Evolutionary conservation across 306 rosid species (phyloP), one percentile per base, ranked within the genome.

Genomic region (Alnus rubra): DNA sequence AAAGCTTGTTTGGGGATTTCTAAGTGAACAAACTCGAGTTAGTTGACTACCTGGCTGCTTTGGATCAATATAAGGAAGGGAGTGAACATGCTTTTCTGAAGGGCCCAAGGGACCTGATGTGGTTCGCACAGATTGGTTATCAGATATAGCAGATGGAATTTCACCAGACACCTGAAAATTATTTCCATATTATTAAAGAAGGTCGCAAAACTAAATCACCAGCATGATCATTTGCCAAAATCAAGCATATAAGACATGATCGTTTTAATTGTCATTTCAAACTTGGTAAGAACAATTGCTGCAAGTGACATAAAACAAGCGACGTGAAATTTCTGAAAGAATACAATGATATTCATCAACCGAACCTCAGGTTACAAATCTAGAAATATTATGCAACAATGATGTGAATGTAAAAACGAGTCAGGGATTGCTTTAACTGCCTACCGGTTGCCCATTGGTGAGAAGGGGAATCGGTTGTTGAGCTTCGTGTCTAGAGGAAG

Each of bases 101-200:
- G 95, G 93, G 23, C 93, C 98, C 89, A 95, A 74, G 81, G 99
- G 97, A 85, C 98, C 98, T 5, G 98, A 95, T 52, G 98, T 90
- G 5, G 98, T 91, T 82, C 93, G 86, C 70, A 93, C 92, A 69
- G 99, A 96, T 77, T 93, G 97, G 80, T 90, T 96, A 81, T 96
- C 97, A 9, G 97, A 93, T 37, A 94, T 89, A 52, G 89, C 93
- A 87, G 90, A 93, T 7, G 94, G 98, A 85, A 96, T 88, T 87
- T 96, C 98, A 54, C 98, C 96, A 52, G 99, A 96, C 77, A 93
- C 74, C 99, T 96, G 87, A 65, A 82, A 42, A 65, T 73, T 67
- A 60, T 58, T 37, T 55, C 65, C 78, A 78, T 42, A 39, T 78
- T 28, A 69, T 64, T 0, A 14, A 19, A 39, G 53, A 18, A 42